These are phyloP conservation scores for Orbilia blumenaviensis DNA, from an alignment of 2,329 filamentous ascomycete species.

Conservation along the genomic window DNA sequence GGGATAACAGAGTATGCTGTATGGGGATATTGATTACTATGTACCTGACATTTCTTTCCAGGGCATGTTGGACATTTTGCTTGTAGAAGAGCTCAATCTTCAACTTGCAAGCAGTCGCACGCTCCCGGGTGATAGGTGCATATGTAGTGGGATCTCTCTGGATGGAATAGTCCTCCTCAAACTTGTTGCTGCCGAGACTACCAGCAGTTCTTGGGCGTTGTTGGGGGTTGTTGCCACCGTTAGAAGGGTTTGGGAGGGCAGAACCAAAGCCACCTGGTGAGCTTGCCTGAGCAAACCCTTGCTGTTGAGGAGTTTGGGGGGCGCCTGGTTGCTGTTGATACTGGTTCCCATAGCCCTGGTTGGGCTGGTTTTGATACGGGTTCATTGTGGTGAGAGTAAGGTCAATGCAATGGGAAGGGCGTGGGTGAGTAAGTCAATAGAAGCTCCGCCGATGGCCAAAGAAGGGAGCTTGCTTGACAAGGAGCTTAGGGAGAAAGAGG, in stretches of 20 bases:
- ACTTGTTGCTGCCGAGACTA: slow-evolving; percentile 83
- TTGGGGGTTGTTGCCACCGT: slow-evolving; percentile 63
- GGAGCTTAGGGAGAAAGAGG: slow-evolving; percentile 2
- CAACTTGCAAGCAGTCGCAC: slow-evolving; percentile 72
- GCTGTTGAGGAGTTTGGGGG: slow-evolving; percentile 91
- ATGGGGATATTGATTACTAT: slow-evolving; percentile 55
- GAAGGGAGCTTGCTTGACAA: slow-evolving; percentile 55
- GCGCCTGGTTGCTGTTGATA: slow-evolving; percentile 65
- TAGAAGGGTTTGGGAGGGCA: slow-evolving; percentile 68
- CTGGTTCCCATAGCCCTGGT: slow-evolving; percentile 52
- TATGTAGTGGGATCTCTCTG: slow-evolving; percentile 77
- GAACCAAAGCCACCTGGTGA: slow-evolving; percentile 72
- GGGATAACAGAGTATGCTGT: background rate
- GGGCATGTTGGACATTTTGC: slow-evolving; percentile 94
- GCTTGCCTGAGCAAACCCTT: slow-evolving; percentile 89
- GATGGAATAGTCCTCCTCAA: slow-evolving; percentile 77
- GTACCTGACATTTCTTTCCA: slow-evolving; percentile 93
- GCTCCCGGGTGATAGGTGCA: slow-evolving; percentile 76
- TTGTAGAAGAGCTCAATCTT: slow-evolving; percentile 87
- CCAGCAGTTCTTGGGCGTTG: slow-evolving; percentile 87
- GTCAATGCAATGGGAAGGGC: background rate
- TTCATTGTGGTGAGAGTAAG: slow-evolving; percentile 30
- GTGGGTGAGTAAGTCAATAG: slow-evolving; percentile 22
- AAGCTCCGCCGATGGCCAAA: slow-evolving; percentile 11
- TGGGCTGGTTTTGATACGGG: slow-evolving; percentile 33